Conservation (phyloP, 2,329 filamentous ascomycete genomes). For the Colletotrichum simmondsii region DNA sequence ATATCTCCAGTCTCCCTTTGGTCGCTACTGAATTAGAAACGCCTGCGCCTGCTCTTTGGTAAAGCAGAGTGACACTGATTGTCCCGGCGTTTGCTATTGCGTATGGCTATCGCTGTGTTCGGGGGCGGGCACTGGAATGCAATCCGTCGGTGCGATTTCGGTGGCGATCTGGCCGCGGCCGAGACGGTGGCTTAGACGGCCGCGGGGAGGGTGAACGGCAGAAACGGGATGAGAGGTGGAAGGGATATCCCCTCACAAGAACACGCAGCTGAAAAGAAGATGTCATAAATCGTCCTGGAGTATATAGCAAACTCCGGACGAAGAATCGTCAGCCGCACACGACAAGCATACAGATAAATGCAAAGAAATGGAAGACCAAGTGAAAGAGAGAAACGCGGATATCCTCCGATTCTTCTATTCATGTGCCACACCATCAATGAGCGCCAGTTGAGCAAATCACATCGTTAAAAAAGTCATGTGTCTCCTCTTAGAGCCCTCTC, state of each 20-base stretch:
- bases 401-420: background rate
- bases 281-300: background rate
- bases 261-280: background rate
- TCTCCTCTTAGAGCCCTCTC: background rate
- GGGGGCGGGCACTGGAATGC: background rate
- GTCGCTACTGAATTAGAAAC: conserved; percentile 6
- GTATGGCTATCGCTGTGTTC: background rate
- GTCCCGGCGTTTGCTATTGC: background rate
- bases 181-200: background rate
- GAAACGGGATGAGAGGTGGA: background rate
- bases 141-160: background rate
- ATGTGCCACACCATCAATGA: background rate
- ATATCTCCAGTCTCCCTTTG: background rate
- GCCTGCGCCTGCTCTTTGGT: background rate
- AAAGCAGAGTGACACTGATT: background rate
- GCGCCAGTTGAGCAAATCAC: background rate
- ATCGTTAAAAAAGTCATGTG: conserved; percentile 7
- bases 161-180: background rate
- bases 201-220: background rate
- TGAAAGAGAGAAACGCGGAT: background rate
- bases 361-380: background rate
- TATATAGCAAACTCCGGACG: background rate
- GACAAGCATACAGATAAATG: background rate
- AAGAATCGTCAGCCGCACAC: background rate
- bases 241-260: background rate